phyloP scores from a whole-genome alignment of 257 asterid species.

The Penstemon eatonii region DNA sequence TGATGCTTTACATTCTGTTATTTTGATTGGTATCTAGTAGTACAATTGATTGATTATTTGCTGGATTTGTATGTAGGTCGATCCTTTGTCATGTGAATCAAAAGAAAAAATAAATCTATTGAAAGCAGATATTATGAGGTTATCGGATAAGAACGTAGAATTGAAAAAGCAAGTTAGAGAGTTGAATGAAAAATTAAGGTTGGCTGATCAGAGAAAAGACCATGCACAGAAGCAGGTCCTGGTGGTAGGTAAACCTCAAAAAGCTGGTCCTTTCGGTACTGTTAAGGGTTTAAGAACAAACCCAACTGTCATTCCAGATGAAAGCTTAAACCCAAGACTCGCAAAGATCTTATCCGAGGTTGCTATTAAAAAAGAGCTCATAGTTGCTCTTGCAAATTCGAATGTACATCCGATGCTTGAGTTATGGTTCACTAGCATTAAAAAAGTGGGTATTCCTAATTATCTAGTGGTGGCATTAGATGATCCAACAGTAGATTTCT shows the following conservation, averaged over 20 bases:
- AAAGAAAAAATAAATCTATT: conserved; percentile 43
- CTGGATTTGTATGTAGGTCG: conserved; percentile 46
- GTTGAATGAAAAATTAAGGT: conserved; percentile 54
- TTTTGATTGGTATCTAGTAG: not conserved
- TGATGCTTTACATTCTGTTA: not conserved
- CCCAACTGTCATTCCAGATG: conserved; percentile 65
- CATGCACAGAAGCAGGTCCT: conserved; percentile 43
- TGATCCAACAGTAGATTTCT: conserved; percentile 52
- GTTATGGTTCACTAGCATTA: conserved; percentile 62
- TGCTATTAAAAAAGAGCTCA: conserved; percentile 63
- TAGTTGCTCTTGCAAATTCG: conserved; percentile 81
- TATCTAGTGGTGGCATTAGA: conserved; percentile 79
- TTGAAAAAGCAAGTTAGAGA: conserved; percentile 60
- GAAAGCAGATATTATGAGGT: conserved; percentile 48
- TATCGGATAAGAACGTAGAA: conserved; percentile 52
- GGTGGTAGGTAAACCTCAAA: conserved; percentile 51
- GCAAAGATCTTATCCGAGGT: conserved; percentile 58
- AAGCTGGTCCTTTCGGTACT: conserved; percentile 77
- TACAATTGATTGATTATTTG: conserved; percentile 3
- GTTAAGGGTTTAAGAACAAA: conserved; percentile 71
- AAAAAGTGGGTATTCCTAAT: conserved; percentile 62
- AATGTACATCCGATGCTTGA: conserved; percentile 65
- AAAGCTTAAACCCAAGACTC: conserved; percentile 69
- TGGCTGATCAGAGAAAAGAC: conserved; percentile 53
- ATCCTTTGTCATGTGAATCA: conserved; percentile 53